These are phyloP conservation scores for Monilinia vaccinii-corymbosi DNA, from an alignment of 2,329 filamentous ascomycete genomes.

Conservation along the genomic window DNA sequence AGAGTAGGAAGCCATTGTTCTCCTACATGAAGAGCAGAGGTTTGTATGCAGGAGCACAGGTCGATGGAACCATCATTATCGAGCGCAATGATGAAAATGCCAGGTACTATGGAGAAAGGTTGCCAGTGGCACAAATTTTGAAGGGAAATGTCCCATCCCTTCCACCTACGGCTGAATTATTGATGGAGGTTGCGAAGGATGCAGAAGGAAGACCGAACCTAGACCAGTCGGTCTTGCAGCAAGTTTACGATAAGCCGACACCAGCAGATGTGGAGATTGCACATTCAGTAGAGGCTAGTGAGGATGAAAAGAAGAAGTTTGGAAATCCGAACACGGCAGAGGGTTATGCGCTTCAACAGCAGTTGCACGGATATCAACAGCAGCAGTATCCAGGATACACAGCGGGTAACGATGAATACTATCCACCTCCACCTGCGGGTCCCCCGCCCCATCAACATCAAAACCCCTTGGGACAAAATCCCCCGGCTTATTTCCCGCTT, in stretches of 20 bases:
- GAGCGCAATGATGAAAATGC: slow-evolving; percentile 79
- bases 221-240: slow-evolving; percentile 36
- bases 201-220: slow-evolving; percentile 74
- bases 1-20: slow-evolving; percentile 60
- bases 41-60: slow-evolving; percentile 74
- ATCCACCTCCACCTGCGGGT: slow-evolving; percentile 2
- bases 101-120: slow-evolving; percentile 63
- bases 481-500: neutral
- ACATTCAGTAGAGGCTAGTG: slow-evolving; percentile 6
- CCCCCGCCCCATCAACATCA: neutral
- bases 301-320: slow-evolving; percentile 9
- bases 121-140: slow-evolving; percentile 51
- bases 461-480: neutral
- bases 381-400: neutral
- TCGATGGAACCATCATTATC: slow-evolving; percentile 77
- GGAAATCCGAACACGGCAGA: slow-evolving; percentile 9
- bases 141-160: slow-evolving; percentile 15
- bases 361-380: neutral
- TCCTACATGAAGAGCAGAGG: slow-evolving; percentile 83
- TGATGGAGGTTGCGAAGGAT: slow-evolving; percentile 66
- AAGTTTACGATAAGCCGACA: slow-evolving; percentile 10
- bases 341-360: slow-evolving; percentile 6
- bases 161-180: slow-evolving; percentile 31
- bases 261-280: slow-evolving; percentile 11
- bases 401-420: neutral